These are phyloP conservation scores for Wickerhamomyces ciferrii DNA, from an alignment of 805 yeast genomes.

Conservation along the genomic window DNA sequence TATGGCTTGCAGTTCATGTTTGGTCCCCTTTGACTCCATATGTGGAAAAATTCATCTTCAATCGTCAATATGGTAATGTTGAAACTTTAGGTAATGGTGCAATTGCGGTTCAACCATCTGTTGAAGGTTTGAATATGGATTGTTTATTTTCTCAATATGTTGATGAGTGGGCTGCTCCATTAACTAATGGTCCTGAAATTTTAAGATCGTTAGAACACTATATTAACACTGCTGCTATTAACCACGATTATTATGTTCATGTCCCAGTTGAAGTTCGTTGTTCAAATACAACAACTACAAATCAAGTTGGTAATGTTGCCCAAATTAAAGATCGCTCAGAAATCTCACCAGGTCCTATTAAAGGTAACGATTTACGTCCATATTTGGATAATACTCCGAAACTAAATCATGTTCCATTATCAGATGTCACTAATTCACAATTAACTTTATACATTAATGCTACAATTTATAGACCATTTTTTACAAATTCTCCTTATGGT, in stretches of 20 bases:
- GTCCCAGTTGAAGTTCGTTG: slow-evolving; percentile 95
- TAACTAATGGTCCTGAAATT: slow-evolving; percentile 69
- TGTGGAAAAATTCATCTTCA: slow-evolving; percentile 81
- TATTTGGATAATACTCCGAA: slow-evolving; percentile 75
- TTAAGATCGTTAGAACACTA: slow-evolving; percentile 58
- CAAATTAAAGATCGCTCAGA: slow-evolving; percentile 47
- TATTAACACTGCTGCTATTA: slow-evolving; percentile 52
- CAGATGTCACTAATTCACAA: slow-evolving; percentile 57
- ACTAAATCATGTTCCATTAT: slow-evolving; percentile 46
- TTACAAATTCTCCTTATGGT: slow-evolving; percentile 62
- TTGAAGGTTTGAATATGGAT: slow-evolving; percentile 90
- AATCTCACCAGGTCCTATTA: slow-evolving; percentile 69
- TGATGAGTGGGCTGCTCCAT: slow-evolving; percentile 96
- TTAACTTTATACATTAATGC: slow-evolving; percentile 86
- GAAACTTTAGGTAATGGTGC: slow-evolving; percentile 60
- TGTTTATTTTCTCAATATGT: slow-evolving; percentile 92
- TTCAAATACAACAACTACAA: slow-evolving; percentile 63
- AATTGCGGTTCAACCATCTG: slow-evolving; percentile 71
- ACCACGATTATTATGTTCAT: slow-evolving; percentile 75
- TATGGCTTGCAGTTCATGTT: slow-evolving; percentile 74
- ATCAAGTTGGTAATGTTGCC: slow-evolving; percentile 26
- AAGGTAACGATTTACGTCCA: slow-evolving; percentile 82
- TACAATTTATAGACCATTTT: slow-evolving; percentile 94
- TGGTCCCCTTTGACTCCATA: slow-evolving; percentile 75
- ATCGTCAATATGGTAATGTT: slow-evolving; percentile 74